Evolutionary conservation across 179 eudicot genomes (phyloP).

Genomic region (Nepenthes alata): DNA sequence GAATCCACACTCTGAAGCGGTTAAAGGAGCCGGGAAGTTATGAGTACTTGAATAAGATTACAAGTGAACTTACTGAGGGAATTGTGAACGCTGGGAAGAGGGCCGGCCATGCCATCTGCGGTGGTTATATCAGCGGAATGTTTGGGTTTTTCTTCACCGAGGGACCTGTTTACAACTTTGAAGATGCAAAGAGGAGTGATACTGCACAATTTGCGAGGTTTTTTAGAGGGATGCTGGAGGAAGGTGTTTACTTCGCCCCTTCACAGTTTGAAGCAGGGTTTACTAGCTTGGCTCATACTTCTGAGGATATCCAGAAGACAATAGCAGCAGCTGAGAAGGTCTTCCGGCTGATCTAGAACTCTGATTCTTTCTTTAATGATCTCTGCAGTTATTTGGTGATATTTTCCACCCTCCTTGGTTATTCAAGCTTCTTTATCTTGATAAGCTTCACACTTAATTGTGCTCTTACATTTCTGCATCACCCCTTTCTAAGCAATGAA

Average conservation of each 20-base stretch:
- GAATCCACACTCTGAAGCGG: constrained; percentile 83
- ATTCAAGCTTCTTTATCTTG: not conserved
- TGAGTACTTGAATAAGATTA: constrained; percentile 59
- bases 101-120: constrained; percentile 75
- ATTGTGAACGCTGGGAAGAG: constrained; percentile 74
- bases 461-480: too few species aligned
- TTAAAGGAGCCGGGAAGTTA: constrained; percentile 21
- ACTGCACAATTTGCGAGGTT: constrained; percentile 67
- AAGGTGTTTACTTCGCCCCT: constrained; percentile 93
- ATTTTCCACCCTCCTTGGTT: constrained; percentile 3
- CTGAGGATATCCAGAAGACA: constrained; percentile 62
- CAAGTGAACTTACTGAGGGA: constrained; percentile 60
- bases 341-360: constrained; percentile 21
- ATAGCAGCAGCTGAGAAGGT: constrained; percentile 90
- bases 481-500: too few species aligned
- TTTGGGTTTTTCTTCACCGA: constrained; percentile 90
- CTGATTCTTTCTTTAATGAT: not conserved
- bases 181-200: constrained; percentile 89
- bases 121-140: constrained; percentile 75
- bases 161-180: constrained; percentile 80
- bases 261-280: constrained; percentile 98
- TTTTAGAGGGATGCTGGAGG: constrained; percentile 68
- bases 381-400: constrained; percentile 18
- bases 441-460: too few species aligned
- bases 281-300: constrained; percentile 71